Percentiles rank a stretch among this genome's conserved stretches.
Evolutionary conservation across 2,329 filamentous ascomycete genomes (phyloP).

Genomic region (Myrmaecium sp.): DNA sequence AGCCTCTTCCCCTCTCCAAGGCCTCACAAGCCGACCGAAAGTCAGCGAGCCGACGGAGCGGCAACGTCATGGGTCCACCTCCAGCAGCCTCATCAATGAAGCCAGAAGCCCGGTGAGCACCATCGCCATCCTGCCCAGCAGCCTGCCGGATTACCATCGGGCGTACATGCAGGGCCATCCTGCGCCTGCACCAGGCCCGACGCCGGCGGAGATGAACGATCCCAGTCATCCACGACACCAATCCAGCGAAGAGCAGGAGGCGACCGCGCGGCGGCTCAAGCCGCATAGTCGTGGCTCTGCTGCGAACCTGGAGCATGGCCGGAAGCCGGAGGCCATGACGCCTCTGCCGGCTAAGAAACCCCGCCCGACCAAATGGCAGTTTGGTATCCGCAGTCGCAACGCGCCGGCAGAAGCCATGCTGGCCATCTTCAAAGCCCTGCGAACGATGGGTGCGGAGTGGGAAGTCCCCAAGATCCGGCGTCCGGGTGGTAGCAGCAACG

Average conservation of each 20-base stretch:
- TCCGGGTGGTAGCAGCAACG: conserved; percentile 23
- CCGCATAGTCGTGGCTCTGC: conserved; percentile 67
- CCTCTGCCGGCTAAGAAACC: conserved; percentile 47
- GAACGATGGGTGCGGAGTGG: conserved; percentile 80
- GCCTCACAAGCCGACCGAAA: conserved; percentile 19
- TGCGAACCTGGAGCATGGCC: conserved; percentile 43
- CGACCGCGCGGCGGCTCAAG: conserved; percentile 64
- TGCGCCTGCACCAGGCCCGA: conserved; percentile 12
- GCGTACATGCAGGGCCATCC: conserved; percentile 64
- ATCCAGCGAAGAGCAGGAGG: conserved; percentile 56
- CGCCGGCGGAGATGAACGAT: conserved; percentile 25
- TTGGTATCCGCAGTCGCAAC: conserved; percentile 88
- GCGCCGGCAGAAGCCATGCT: conserved; percentile 86
- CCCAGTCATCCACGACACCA: conserved; percentile 27
- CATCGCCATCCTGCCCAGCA: conserved; percentile 81
- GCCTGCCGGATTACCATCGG: conserved; percentile 75
- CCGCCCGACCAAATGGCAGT: conserved; percentile 88
- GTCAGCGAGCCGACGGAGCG: conserved; percentile 18
- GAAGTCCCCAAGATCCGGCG: conserved; percentile 35
- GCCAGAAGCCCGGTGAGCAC: conserved; percentile 45
- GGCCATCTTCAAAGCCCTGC: conserved; percentile 84
- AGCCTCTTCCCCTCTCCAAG: conserved; percentile 15
- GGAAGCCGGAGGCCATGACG: conserved; percentile 37
- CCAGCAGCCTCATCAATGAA: conserved; percentile 20
- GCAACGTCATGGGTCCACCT: conserved; percentile 26